These are phyloP conservation scores for Gossypium australe DNA, from an alignment of 345 rosid species.

Conservation along the genomic window DNA sequence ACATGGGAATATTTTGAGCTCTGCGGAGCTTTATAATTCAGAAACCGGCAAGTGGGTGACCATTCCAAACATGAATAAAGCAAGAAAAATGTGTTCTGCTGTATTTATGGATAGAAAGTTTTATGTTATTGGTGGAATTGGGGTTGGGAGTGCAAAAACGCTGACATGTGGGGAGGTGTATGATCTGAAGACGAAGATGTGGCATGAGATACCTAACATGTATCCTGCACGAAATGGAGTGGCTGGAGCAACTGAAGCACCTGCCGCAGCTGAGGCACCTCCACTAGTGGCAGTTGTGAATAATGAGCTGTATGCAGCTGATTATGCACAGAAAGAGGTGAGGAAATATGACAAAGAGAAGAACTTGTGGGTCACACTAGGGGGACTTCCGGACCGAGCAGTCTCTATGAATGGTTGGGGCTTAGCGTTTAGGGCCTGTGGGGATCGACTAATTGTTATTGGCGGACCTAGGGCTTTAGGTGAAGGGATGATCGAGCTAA, in stretches of 20 bases:
- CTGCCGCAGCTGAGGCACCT: constrained; percentile 55
- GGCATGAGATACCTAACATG: constrained; percentile 67
- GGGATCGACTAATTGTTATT: constrained; percentile 53
- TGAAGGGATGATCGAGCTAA: constrained; percentile 54
- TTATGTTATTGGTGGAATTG: constrained; percentile 73
- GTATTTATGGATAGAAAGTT: constrained; percentile 81
- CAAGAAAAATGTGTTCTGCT: constrained; percentile 78
- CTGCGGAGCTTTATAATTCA: constrained; percentile 66
- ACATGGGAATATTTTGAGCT: constrained; percentile 42
- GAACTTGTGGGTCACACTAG: constrained; percentile 46
- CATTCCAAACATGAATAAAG: constrained; percentile 55
- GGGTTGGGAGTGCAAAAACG: constrained; percentile 29
- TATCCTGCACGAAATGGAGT: constrained; percentile 35
- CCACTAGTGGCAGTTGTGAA: constrained; percentile 74
- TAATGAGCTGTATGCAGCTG: constrained; percentile 72
- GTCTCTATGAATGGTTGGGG: constrained; percentile 82
- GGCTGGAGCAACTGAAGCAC: constrained; percentile 5
- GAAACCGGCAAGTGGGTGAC: constrained; percentile 52
- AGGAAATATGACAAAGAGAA: constrained; percentile 50
- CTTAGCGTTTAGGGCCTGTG: constrained; percentile 71
- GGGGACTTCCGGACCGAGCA: constrained; percentile 51
- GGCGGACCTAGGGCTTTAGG: constrained; percentile 52
- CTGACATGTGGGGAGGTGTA: constrained; percentile 66
- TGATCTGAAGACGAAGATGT: constrained; percentile 45
- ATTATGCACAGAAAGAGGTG: constrained; percentile 47